Base-by-base conservation (phyloP, 768 basidiomycete species). In the Hericium erinaceus region DNA sequence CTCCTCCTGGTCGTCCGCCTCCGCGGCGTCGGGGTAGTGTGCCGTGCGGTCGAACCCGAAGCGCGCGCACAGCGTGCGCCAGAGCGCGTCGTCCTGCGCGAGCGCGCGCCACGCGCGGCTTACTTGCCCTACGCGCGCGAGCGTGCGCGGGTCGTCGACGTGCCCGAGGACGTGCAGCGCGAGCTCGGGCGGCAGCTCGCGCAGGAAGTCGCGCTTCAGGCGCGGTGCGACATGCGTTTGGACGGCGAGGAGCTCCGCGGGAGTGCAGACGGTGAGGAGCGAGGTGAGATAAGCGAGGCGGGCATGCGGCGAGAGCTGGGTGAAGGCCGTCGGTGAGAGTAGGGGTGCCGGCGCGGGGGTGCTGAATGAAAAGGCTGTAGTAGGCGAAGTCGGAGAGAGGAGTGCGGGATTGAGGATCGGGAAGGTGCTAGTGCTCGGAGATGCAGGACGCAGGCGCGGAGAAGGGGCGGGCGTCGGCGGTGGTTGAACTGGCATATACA, bases 141-240 rank as follows among this genome's bases (percentile, higher is more conserved):
- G 55, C 1, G 62, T 58, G 5, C 55, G 57, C 3, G 62, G 60
- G 28, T 63, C 60, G 49, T 61, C 60, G 38, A 63, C 44, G 53
- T 58, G 58, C 38, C 37, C 53, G 52, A 63, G 60, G 22, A 61
- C 56, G 41, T 61, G 57, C 15, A 63, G 60, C 15, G 60, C 58
- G 38, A 63, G 62, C 24, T 63, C 62, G 39, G 54, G 52, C 9
- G 62, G 62, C 20, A 63, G 38, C 28, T 61, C 60, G 38, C 55
- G 48, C 16, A 63, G 60, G 44, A 63, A 61, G 39, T 63, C 62
- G 26, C 62, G 62, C 44, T 63, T 61, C 38, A 61, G 60, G 52
- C 58, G 57, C 9, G 62, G 62, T 5, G 60, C 62, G 33, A 63
- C 57, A 18, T 50, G 54, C 4, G 62, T 58, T 18, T 57, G 55